These are phyloP conservation scores for Fraxinus nigra DNA, from an alignment of 305 asterid genomes.

Conservation along the genomic window DNA sequence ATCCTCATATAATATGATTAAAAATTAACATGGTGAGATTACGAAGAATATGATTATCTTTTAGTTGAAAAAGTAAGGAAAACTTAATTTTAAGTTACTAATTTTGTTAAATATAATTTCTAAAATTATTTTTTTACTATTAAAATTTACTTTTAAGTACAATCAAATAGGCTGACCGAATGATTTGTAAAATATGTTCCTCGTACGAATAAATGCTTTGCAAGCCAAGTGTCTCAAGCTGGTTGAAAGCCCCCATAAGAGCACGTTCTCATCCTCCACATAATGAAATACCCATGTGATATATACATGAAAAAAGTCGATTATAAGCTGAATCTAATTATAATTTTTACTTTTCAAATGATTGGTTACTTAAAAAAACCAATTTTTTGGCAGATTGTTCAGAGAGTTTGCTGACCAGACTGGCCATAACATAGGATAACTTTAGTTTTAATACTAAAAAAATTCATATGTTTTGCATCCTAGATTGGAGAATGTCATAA, in stretches of 20 bases:
- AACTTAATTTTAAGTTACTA: neutral
- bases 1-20: neutral
- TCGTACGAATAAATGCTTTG: neutral
- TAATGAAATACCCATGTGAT: neutral
- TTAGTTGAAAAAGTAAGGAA: neutral
- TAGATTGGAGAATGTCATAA: neutral
- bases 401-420: neutral
- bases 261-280: neutral
- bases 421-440: neutral
- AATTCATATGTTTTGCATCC: neutral
- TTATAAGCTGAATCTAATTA: neutral
- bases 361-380: too few species aligned
- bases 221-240: neutral
- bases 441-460: neutral
- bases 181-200: neutral
- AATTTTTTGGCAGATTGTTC: neutral
- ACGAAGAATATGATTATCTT: neutral
- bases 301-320: neutral
- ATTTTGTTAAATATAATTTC: neutral
- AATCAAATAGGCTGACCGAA: neutral
- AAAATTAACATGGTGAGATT: too few species aligned
- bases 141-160: neutral
- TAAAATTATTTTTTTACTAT: neutral
- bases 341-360: neutral
- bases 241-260: neutral